Percentiles rank a stretch among this genome's conserved stretches.
These are phyloP conservation scores for Aspergillus clavatus DNA, from an alignment of 2,329 filamentous ascomycete genomes.

Conservation along the genomic window DNA sequence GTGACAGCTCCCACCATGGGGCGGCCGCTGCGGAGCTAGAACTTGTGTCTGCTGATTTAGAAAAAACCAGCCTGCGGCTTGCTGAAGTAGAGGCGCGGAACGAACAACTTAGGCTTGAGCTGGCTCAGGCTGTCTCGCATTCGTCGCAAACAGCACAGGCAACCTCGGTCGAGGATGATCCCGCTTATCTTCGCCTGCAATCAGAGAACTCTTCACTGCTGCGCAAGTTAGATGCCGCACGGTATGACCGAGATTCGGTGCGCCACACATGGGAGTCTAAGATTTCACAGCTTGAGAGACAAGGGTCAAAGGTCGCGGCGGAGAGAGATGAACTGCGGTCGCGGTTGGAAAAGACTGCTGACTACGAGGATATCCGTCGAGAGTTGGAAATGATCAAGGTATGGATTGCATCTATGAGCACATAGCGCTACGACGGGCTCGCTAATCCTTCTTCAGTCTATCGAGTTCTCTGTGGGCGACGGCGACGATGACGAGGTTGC, in stretches of 20 bases:
- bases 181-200: constrained; percentile 76
- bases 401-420: constrained; percentile 10
- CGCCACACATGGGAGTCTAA: constrained; percentile 72
- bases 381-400: constrained; percentile 90
- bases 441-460: constrained; percentile 53
- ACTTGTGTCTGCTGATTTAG: constrained; percentile 85
- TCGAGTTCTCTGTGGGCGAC: constrained; percentile 90
- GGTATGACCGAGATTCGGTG: constrained; percentile 77
- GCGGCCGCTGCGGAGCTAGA: constrained; percentile 88
- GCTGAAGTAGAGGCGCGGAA: constrained; percentile 92
- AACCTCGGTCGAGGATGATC: constrained; percentile 75
- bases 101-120: constrained; percentile 82
- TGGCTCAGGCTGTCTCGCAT: constrained; percentile 81
- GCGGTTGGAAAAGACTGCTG: constrained; percentile 82
- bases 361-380: constrained; percentile 94
- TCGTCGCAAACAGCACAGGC: constrained; percentile 56
- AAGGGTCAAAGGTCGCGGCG: constrained; percentile 66
- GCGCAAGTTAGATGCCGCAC: constrained; percentile 76
- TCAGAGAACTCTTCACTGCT: constrained; percentile 91
- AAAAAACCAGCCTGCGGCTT: constrained; percentile 78
- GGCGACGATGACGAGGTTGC: constrained; percentile 66
- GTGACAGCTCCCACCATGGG: constrained; percentile 58
- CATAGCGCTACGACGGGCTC: not conserved
- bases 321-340: constrained; percentile 75
- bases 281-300: constrained; percentile 72